Base-by-base conservation (phyloP, 2,329 filamentous ascomycete species). In the Cordyceps javanica region DNA sequence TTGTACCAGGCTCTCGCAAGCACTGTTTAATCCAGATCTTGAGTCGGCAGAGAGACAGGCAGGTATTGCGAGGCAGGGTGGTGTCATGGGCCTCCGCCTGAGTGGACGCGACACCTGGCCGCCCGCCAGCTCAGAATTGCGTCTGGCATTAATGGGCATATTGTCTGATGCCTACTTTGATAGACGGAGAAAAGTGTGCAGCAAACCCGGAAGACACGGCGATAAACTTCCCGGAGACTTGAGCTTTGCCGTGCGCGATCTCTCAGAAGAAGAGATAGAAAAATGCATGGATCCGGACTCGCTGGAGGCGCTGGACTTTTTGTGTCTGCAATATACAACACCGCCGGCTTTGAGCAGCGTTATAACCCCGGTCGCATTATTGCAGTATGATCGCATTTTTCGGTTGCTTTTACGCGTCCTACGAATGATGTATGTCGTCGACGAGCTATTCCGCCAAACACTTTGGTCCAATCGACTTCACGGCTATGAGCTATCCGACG, bases 81-180 rank as follows among this genome's bases (percentile, higher is more conserved):
- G 86, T 59, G 75, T 83, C 14, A 93, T 96, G 78, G 93, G 94
- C 1, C 77, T 97, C 41, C 87, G 91, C 41, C 77, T 97, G 0
- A 89, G 89, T n/a, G 84, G 83, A 2, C 83, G 91, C 65, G 85
- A 90, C 57, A 90, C 81, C 32, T 97, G 94, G 94, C 94, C 94
- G 26, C 94, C 94, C 5, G 91, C 91, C 25, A 95, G 90, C 69
- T 97, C 92, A 0, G 94, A 97, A 69, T 75, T 99, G n/a, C 85
- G 91, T 10, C 78, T 97, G 5, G 90, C 90, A 0, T 77, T 99
- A 19, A 95, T 92, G 81, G 91, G 91, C 0, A 82, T 97, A 1
- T 75, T 97, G 7, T 81, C 82, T 2, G 92, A 97, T 62, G 90
- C 85, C 62, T 90, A 91, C 59, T 25, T 62, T 64, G 39, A 63